Conservation (phyloP, 2,329 filamentous ascomycete species). For the Ascochyta fabae region DNA sequence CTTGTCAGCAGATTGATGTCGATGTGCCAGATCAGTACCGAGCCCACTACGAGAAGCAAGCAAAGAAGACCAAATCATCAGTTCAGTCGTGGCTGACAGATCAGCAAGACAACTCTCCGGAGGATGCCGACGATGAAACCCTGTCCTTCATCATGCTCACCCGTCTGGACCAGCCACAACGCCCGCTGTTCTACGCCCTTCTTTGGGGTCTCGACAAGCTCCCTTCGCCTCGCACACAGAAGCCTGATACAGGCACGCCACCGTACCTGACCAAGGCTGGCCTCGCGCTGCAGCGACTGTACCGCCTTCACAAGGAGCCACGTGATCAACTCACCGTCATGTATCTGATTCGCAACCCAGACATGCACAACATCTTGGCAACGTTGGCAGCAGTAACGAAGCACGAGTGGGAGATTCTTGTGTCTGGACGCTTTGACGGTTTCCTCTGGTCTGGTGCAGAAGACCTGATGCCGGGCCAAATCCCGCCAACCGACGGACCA, state of each 20-base stretch:
- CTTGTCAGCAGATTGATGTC: slow-evolving; percentile 83
- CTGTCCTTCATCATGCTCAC: slow-evolving; percentile 92
- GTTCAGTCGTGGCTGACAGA: slow-evolving; percentile 89
- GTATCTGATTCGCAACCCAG: slow-evolving; percentile 82
- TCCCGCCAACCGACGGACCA: slow-evolving; percentile 48
- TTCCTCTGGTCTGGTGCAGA: slow-evolving; percentile 95
- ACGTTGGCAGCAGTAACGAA: slow-evolving; percentile 87
- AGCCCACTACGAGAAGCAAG: slow-evolving; percentile 89
- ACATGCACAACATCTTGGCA: slow-evolving; percentile 83
- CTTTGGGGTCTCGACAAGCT: slow-evolving; percentile 65
- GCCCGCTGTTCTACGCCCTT: slow-evolving; percentile 82
- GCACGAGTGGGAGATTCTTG: slow-evolving; percentile 96
- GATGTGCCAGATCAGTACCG: slow-evolving; percentile 94
- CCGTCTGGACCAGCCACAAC: slow-evolving; percentile 76
- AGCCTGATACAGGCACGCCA: slow-evolving; percentile 67
- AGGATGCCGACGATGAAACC: slow-evolving; percentile 93
- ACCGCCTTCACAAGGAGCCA: slow-evolving; percentile 74
- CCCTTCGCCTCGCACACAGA: slow-evolving; percentile 68
- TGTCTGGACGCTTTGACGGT: slow-evolving; percentile 91
- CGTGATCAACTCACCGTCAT: slow-evolving; percentile 86
- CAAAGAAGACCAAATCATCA: slow-evolving; percentile 87
- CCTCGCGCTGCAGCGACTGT: slow-evolving; percentile 81
- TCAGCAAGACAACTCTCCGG: slow-evolving; percentile 78
- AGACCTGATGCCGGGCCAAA: slow-evolving; percentile 52
- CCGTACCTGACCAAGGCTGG: slow-evolving; percentile 78